Conservation (phyloP, 768 basidiomycete genomes). For the Mycena vitilis region DNA sequence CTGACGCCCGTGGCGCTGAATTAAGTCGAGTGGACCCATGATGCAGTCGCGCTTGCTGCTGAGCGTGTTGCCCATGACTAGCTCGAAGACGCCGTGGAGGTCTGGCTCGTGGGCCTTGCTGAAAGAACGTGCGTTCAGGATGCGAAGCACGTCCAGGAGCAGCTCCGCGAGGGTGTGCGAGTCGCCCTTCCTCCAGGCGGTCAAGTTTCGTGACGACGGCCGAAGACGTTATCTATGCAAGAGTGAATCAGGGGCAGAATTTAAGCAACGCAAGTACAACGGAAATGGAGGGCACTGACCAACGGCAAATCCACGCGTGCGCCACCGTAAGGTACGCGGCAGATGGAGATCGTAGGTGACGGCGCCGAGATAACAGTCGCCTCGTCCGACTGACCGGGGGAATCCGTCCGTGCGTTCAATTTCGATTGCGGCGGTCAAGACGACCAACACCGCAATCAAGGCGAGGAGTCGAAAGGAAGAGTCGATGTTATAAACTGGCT, state of each 20-base stretch:
- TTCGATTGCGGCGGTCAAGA: conserved; percentile 4
- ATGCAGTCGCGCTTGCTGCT: background rate
- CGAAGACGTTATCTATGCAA: conserved; percentile 6
- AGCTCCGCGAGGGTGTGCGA: background rate
- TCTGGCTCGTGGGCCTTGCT: conserved; percentile 8
- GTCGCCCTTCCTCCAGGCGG: background rate
- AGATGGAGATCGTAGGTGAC: background rate
- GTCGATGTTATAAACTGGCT: no score
- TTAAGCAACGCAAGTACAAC: no score
- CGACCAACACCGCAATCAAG: background rate
- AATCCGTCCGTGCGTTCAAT: background rate
- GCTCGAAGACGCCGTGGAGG: conserved; percentile 20
- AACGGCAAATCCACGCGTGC: conserved; percentile 2
- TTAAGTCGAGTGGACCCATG: background rate
- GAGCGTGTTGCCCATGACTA: conserved; percentile 10
- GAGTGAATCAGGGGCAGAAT: conserved; percentile 24
- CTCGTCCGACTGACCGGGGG: background rate
- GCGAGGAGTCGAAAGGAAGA: background rate
- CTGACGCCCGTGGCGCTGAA: background rate
- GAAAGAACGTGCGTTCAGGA: background rate
- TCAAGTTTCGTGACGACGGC: background rate
- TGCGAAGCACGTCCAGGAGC: background rate
- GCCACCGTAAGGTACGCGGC: conserved; percentile 3
- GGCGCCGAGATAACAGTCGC: conserved; percentile 3
- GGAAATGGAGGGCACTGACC: background rate